Percentiles rank a stretch among this genome's conserved stretches.
Conservation (phyloP, 306 rosid species). For the Sindora glabra region DNA sequence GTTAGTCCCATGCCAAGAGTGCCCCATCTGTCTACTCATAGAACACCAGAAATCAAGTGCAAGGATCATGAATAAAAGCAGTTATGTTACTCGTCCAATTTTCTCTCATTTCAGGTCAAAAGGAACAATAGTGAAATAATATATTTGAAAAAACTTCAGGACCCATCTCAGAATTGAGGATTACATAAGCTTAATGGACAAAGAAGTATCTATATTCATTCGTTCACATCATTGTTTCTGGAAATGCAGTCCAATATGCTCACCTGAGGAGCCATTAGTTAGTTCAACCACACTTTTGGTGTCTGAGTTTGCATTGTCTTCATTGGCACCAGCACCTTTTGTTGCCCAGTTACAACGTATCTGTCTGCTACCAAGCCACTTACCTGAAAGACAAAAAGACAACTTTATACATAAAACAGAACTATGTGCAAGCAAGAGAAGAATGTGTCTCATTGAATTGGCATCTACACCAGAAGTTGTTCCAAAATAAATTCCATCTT, state of each 20-base stretch:
- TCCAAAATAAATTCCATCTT: background rate
- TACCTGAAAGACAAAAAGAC: slow-evolving; percentile 40
- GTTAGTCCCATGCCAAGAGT: background rate
- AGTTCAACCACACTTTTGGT: slow-evolving; percentile 81
- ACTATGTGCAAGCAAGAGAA: background rate
- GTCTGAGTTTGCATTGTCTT: slow-evolving; percentile 76
- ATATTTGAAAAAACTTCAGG: background rate
- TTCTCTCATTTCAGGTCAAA: slow-evolving; percentile 3
- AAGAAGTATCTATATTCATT: too few species aligned
- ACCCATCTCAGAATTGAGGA: background rate
- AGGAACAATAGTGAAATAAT: background rate
- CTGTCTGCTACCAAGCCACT: slow-evolving; percentile 98
- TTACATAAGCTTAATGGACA: too few species aligned
- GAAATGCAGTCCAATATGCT: slow-evolving; percentile 12
- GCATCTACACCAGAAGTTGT: background rate
- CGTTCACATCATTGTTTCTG: background rate
- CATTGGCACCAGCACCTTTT: slow-evolving; percentile 78
- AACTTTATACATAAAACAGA: background rate
- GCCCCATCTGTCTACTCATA: background rate
- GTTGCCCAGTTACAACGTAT: slow-evolving; percentile 98
- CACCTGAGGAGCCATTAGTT: slow-evolving; percentile 87
- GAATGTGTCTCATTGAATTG: background rate
- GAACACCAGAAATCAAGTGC: too few species aligned
- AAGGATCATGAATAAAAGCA: background rate
- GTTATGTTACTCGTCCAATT: background rate